A percentile compares a stretch with the other conserved stretches of the same genome.
phyloP scores from a whole-genome alignment of 108 stramenopile genomes.

The Nitzschia sp. region DNA sequence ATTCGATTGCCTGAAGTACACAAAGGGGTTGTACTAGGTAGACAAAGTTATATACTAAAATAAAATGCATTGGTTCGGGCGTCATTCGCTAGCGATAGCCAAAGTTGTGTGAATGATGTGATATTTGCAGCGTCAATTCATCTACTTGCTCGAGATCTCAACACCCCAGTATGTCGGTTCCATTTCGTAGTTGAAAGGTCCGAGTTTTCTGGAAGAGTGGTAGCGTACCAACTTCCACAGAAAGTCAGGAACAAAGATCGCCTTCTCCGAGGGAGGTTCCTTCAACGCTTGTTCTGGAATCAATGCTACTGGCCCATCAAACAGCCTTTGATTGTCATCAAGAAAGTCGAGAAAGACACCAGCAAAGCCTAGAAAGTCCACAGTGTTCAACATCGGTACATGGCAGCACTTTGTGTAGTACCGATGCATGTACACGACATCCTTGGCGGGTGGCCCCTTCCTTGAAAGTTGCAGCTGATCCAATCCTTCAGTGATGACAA shows the following conservation, averaged over 20 bases:
- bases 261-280: not conserved
- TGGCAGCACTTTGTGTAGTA: conserved; percentile 27
- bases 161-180: conserved; percentile 12
- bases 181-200: conserved; percentile 26
- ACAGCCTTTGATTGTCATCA: conserved; percentile 4
- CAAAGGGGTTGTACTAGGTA: too few species aligned
- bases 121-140: too few species aligned
- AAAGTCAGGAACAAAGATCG: conserved; percentile 1
- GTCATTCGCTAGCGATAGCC: too few species aligned
- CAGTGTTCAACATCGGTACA: conserved; percentile 21
- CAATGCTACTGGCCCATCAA: conserved; percentile 7
- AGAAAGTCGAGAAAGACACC: conserved; percentile 11
- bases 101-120: too few species aligned
- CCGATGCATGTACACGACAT: conserved; percentile 21
- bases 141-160: too few species aligned
- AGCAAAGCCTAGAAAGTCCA: conserved; percentile 21
- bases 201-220: conserved; percentile 5
- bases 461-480: conserved; percentile 13
- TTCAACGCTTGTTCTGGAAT: not conserved
- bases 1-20: too few species aligned
- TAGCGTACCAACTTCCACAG: conserved; percentile 27
- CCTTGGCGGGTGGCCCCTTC: not conserved
- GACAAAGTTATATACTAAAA: too few species aligned
- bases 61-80: too few species aligned
- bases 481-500: conserved; percentile 11